phyloP scores from a whole-genome alignment of 805 yeast species.

The Candida ortonii region DNA sequence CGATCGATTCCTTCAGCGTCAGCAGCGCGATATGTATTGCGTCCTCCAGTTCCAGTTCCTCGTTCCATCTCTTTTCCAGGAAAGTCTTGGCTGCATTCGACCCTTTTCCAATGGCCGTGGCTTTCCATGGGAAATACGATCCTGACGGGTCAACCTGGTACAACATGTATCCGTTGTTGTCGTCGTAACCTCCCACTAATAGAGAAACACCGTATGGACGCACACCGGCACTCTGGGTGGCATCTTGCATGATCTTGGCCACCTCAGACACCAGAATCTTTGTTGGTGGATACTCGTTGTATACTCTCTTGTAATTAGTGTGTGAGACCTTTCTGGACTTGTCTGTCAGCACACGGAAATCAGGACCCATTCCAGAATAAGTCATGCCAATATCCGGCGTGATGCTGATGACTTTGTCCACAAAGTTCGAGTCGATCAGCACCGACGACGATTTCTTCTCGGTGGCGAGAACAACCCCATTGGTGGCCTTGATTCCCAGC shows the following conservation, averaged over 20 bases:
- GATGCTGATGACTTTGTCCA: constrained; percentile 73
- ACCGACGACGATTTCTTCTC: constrained; percentile 86
- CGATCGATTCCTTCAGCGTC: constrained; percentile 93
- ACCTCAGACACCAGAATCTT: constrained; percentile 89
- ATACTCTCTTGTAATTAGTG: constrained; percentile 85
- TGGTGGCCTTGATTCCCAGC: constrained; percentile 87
- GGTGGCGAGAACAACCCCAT: constrained; percentile 95
- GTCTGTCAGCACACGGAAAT: constrained; percentile 90
- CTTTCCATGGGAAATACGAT: constrained; percentile 98
- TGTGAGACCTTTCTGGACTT: constrained; percentile 92
- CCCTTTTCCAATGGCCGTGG: constrained; percentile 97
- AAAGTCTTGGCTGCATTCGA: constrained; percentile 96
- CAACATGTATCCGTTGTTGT: constrained; percentile 61
- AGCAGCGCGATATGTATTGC: constrained; percentile 95
- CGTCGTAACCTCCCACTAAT: constrained; percentile 92
- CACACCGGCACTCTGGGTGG: constrained; percentile 98
- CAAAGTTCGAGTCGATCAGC: constrained; percentile 68
- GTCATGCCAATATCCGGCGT: constrained; percentile 97
- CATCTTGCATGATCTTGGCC: constrained; percentile 96
- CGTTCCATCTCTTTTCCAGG: constrained; percentile 97
- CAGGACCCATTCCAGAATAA: constrained; percentile 99
- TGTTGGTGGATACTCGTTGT: constrained; percentile 97
- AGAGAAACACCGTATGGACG: constrained; percentile 98
- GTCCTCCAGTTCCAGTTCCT: constrained; percentile 94
- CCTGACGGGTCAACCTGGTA: constrained; percentile 99